Base-by-base conservation (phyloP, 176 grass and related monocot species). In the Avena insularis region DNA sequence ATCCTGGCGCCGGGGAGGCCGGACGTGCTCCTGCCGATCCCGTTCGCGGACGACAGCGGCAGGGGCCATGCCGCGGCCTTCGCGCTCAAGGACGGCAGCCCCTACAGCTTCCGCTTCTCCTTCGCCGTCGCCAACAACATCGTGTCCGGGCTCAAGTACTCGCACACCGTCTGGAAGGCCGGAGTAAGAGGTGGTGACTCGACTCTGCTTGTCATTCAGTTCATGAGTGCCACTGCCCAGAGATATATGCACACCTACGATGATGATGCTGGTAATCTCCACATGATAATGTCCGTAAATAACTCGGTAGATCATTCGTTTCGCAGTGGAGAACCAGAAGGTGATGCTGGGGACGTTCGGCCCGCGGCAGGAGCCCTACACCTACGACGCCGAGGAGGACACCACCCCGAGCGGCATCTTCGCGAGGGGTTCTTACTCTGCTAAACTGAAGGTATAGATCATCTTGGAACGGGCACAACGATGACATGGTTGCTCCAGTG, bases 301-400 rank as follows among this genome's bases (percentile, higher is more conserved):
- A 80, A 23, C 59, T 48, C 8, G 35, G 46, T 7, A 29, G 29
- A 29, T 62, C 56, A 20, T 66, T 21, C 3, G 68, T 85, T n/a
- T 73, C 76, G 49, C 80, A 97, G 94, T 96, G 90, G 94, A 93
- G 29, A 86, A 92, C 70, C 90, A 89, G 64, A 96, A 96, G 75
- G 90, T 93, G 67, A 96, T 96, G 94, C 75, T 96, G 12, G 94
- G 94, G 70, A 96, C 94, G 20, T 96, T 96, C 79, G 90, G 94
- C 85, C 94, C 94, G 45, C 85, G 90, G 86, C 87, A 71, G 71
- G 94, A 96, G 79, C 87, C 86, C 35, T 96, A 96, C 48, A 53
- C 80, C 5, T 91, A 93, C 12, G 90, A 96, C 79, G 81, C 87
- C 21, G 87, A 96, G 88, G 94, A 96, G 81, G 92, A 96, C 60